Base-by-base conservation (phyloP, 2,329 filamentous ascomycete genomes). In the Penicillium rolfsii region DNA sequence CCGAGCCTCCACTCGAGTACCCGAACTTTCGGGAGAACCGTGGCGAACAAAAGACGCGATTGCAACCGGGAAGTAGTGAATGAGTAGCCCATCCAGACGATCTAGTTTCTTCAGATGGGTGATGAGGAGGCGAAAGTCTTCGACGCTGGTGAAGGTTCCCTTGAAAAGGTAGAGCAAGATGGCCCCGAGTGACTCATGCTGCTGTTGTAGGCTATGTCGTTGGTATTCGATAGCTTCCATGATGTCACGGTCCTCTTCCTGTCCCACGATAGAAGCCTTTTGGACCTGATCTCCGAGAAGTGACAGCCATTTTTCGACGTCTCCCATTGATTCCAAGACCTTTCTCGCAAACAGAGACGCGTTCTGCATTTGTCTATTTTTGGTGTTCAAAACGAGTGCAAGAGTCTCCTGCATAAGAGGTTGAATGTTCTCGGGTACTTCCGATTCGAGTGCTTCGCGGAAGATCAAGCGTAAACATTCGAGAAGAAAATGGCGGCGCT, bases 131-230 rank as follows among this genome's bases (percentile, higher is more conserved):
- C 87, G 83, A 68, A 97, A 93, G 72, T 97, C 92, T 38, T 87
- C 82, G 5, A 86, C 79, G 48, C 84, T 85, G 2, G 88, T 89
- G 68, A 90, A 89, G 57, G 88, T 86, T 65, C 87, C 89, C 69
- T 93, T 91, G 63, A 97, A 85, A 57, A 95, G 85, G 62, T 90
- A 88, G 63, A 87, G 88, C 55, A 96, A 80, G 56, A 97, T 90
- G n/a, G 92, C 85, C 12, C 89, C 89, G 16, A 99, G 81, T 16
- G 90, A 87, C 73, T 99, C 94, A 73, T 99, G 96, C 75, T 99
- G 94, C 71, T 91, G 89, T 24, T 89, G 87, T 55, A 99, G 83
- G 71, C 91, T 96, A 66, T 86, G 81, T 48, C 89, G 87, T 70
- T 96, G 91, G 70, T 91, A 91, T 68, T 93, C 89, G 63, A 96